These are phyloP conservation scores for Suillus lakei DNA, from an alignment of 768 basidiomycete genomes.

Conservation along the genomic window DNA sequence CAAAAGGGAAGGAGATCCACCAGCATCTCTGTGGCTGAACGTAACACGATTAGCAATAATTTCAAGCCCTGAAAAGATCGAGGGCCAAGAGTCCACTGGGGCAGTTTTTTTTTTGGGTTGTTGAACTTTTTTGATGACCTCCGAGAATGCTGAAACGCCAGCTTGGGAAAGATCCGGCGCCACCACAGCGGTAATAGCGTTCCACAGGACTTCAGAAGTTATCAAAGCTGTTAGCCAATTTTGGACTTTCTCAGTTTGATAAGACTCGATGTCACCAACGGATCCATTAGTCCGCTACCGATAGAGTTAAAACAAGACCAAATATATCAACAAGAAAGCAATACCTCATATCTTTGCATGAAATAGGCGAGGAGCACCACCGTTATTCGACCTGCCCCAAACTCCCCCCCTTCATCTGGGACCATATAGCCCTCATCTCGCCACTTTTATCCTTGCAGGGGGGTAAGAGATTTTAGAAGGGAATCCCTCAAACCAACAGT, in stretches of 20 bases:
- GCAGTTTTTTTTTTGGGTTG: background rate
- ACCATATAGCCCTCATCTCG: background rate
- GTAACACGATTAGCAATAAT: conserved; percentile 9
- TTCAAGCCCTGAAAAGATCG: conserved; percentile 3
- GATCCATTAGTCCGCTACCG: background rate
- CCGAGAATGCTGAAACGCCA: background rate
- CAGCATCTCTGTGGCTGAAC: background rate
- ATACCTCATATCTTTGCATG: conserved; percentile 3
- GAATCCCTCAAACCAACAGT: background rate
- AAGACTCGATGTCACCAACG: background rate
- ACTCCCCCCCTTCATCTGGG: background rate
- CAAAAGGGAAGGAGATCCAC: background rate
- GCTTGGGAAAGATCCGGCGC: background rate
- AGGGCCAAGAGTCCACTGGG: conserved; percentile 4
- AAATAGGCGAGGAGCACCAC: background rate
- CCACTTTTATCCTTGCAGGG: background rate
- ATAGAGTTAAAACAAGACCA: background rate
- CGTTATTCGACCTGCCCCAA: background rate
- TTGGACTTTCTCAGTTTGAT: background rate
- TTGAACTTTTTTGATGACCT: background rate
- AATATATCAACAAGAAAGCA: background rate
- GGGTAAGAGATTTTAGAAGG: background rate
- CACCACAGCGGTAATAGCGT: background rate
- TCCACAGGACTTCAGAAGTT: conserved; percentile 1
- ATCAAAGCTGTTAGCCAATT: background rate